Evolutionary conservation across 441 rosid species (phyloP).

Genomic region (Mallotus repandus): DNA sequence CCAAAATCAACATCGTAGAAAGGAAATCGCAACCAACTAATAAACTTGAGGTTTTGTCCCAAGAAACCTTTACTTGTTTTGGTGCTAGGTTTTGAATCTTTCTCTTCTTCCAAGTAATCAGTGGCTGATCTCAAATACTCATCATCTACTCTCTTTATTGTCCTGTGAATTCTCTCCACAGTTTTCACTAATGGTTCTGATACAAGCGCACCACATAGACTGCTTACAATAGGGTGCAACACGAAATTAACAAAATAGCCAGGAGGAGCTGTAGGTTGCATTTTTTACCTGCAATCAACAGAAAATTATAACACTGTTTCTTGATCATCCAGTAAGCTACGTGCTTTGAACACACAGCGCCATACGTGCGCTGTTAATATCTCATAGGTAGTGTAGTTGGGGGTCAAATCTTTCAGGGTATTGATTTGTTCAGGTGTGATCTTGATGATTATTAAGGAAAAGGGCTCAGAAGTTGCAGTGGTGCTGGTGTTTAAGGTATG

Average conservation of each 20-base stretch:
- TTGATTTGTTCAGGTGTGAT: constrained; percentile 22
- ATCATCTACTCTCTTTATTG: constrained; percentile 9
- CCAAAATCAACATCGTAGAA: too few relatives aligned
- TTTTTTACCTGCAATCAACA: constrained; percentile 62
- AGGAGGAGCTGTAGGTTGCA: constrained; percentile 55
- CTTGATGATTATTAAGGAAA: constrained; percentile 5
- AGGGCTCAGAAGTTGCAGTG: too few relatives aligned
- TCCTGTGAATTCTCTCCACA: constrained; percentile 57
- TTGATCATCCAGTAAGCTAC: not conserved
- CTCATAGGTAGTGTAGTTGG: constrained; percentile 3
- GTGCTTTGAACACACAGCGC: constrained; percentile 10
- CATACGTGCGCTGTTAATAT: constrained; percentile 12
- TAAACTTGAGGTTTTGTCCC: too few relatives aligned
- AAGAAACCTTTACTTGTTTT: too few relatives aligned
- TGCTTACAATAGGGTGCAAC: constrained; percentile 53
- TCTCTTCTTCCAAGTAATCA: too few relatives aligned
- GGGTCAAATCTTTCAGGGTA: not conserved
- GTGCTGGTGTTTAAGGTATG: not conserved
- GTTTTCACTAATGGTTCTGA: constrained; percentile 63
- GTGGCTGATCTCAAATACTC: too few relatives aligned
- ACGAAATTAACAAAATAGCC: constrained; percentile 74
- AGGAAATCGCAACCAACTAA: too few relatives aligned
- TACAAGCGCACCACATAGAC: constrained; percentile 45
- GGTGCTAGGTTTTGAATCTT: too few relatives aligned
- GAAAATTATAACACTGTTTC: constrained; percentile 4